Conservation (phyloP, 257 asterid species). For the Solanum appendiculatum region DNA sequence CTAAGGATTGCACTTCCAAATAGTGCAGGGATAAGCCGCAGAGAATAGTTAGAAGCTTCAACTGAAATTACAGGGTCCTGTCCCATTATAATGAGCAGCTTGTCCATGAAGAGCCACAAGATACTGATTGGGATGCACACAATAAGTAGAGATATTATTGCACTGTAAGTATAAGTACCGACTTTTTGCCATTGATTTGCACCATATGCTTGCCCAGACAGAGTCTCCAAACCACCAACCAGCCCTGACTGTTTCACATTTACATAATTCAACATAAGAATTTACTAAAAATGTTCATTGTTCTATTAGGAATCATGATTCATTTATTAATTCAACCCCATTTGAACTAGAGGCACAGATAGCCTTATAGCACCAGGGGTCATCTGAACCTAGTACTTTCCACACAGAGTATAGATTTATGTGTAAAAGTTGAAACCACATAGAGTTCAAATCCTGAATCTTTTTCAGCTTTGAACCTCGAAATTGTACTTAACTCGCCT, state of each 20-base stretch:
- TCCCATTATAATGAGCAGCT: slow-evolving; percentile 25
- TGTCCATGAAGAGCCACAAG: slow-evolving; percentile 38
- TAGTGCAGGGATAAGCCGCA: slow-evolving; percentile 38
- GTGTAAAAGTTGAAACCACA: too few relatives aligned
- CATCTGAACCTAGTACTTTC: too few relatives aligned
- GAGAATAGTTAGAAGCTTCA: slow-evolving; percentile 30
- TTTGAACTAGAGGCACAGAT: too few relatives aligned
- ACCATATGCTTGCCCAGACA: slow-evolving; percentile 63
- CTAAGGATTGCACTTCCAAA: slow-evolving; percentile 38
- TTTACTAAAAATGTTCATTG: neutral
- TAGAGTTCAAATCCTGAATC: too few relatives aligned
- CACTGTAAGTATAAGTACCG: slow-evolving; percentile 35
- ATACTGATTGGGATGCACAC: slow-evolving; percentile 37
- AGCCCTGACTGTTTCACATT: slow-evolving; percentile 28
- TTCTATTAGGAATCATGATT: too few relatives aligned
- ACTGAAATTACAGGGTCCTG: slow-evolving; percentile 41
- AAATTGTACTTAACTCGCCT: too few relatives aligned
- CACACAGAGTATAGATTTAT: too few relatives aligned
- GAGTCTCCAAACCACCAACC: slow-evolving; percentile 55
- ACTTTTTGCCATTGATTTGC: slow-evolving; percentile 44
- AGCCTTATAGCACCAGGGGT: too few relatives aligned
- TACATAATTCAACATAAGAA: neutral
- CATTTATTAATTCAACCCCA: too few relatives aligned
- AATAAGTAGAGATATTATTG: slow-evolving; percentile 26
- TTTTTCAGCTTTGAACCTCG: too few relatives aligned